These are phyloP conservation scores for Thermomyces lanuginosus DNA, from an alignment of 2,329 filamentous ascomycete genomes.

Conservation along the genomic window DNA sequence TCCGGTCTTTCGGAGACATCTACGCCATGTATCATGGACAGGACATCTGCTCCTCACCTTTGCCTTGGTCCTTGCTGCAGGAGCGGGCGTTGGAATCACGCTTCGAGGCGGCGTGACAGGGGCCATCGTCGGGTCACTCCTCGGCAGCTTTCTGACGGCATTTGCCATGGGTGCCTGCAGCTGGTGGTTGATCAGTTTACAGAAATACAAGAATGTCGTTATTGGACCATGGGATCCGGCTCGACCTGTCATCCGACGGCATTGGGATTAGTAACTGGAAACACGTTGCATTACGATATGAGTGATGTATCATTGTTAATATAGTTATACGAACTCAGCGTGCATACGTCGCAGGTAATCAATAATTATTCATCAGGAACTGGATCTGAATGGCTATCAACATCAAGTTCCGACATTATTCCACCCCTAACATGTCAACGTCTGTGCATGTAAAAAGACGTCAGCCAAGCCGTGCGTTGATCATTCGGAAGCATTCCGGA, in stretches of 20 bases:
- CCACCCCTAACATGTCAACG: neutral
- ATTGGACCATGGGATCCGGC: slow-evolving; percentile 96
- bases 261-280: slow-evolving; percentile 28
- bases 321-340: neutral
- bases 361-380: no score
- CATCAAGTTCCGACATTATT: neutral
- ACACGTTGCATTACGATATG: slow-evolving; percentile 41
- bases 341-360: neutral
- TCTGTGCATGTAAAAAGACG: no score
- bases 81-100: slow-evolving; percentile 55
- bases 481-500: no score
- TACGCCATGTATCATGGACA: slow-evolving; percentile 63
- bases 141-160: slow-evolving; percentile 58
- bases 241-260: slow-evolving; percentile 42
- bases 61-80: slow-evolving; percentile 60
- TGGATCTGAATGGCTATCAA: no score
- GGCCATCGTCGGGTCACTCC: slow-evolving; percentile 53
- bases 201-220: slow-evolving; percentile 99
- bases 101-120: slow-evolving; percentile 38
- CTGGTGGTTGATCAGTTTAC: slow-evolving; percentile 93
- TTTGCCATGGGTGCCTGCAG: slow-evolving; percentile 83
- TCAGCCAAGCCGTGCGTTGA: no score
- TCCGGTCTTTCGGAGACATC: slow-evolving; percentile 86
- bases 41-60: slow-evolving; percentile 66
- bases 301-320: slow-evolving; percentile 33